Evolutionary conservation across 2,329 filamentous ascomycete genomes (phyloP), one percentile per base, ranked within the genome.

Genomic region (Ophiostoma sp.): DNA sequence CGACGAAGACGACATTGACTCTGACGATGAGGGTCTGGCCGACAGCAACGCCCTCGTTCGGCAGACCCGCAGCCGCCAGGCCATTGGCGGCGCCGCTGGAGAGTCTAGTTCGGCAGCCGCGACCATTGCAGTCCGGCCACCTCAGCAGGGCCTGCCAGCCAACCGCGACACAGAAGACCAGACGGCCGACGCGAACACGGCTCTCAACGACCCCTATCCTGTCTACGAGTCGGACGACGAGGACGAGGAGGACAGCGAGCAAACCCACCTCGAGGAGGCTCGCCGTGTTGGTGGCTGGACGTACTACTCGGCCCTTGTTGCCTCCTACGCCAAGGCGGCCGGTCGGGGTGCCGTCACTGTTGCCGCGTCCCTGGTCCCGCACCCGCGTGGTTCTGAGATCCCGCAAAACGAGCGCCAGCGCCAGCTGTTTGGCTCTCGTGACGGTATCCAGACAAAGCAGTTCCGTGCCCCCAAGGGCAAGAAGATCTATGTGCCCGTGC

Each of bases 401-500:
- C 84, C 87, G 74, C 78, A 86, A 74, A 80, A 85, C 78, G 77
- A 86, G 78, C 78, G 84, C 38, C 78, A 81, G 49, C 77, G 82
- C 70, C 79, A 81, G 74, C 80, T 87, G 11, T 85, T 87, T 52
- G 85, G 85, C 6, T 75, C 78, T n/a, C 66, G 69, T 65, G 78
- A 83, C 74, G 74, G 87, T 79, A 82, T 88, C 40, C 82, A 84
- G 71, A 81, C 77, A 42, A 85, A 83, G 77, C 83, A 79, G 73
- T 87, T 93, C 80, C 89, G 87, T 76, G 90, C 91, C 8, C 91
- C 91, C 12, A 88, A 87, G 77, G 91, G 91, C 67, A 94, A 93
- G 86, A 91, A 91, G 77, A 98, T 99, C 69, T 94, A 98, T 75
- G 95, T 99, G 38, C 94, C 94, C 14, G 89, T 98, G 68, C 88